Evolutionary conservation across 139 green algal genomes (phyloP).

Genomic region (Nannochloris sp.): DNA sequence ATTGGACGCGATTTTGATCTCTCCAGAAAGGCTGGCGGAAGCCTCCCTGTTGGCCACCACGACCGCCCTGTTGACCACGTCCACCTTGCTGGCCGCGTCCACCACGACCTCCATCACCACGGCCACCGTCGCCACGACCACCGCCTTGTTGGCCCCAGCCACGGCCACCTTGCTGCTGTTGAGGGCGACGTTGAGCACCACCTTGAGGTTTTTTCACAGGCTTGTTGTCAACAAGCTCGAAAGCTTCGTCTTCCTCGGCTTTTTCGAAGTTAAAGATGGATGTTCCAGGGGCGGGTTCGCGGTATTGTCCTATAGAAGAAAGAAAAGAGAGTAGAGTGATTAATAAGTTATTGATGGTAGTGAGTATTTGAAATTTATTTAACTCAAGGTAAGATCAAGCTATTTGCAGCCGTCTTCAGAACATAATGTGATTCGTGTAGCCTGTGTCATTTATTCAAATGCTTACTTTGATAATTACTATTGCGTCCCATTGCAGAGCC

Average conservation of each 20-base stretch:
- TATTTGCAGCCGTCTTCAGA: neutral
- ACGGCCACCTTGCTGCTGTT: constrained; percentile 1
- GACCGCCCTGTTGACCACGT: neutral
- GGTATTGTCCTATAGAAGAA: constrained; percentile 20
- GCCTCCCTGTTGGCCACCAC: neutral
- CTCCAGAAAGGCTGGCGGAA: constrained; percentile 2
- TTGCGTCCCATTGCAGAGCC: constrained; percentile 2
- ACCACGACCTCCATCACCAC: neutral
- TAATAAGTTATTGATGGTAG: neutral
- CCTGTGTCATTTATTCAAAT: too few relatives aligned
- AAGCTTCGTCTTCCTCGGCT: constrained; percentile 91
- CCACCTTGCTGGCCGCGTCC: neutral
- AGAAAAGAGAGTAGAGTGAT: neutral
- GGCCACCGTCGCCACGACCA: neutral
- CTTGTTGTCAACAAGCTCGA: constrained; percentile 93
- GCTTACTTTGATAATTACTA: constrained; percentile 2
- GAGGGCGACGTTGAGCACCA: neutral
- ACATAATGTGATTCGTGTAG: too few relatives aligned
- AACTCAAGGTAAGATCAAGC: neutral
- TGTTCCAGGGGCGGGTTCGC: constrained; percentile 31
- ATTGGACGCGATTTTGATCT: constrained; percentile 28
- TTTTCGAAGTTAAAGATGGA: constrained; percentile 94
- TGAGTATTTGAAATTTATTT: neutral
- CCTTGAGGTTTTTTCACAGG: constrained; percentile 44
- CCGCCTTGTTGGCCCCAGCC: constrained; percentile 8